phyloP scores from a whole-genome alignment of 176 grass and related monocot species.

The Pharus latifolius region DNA sequence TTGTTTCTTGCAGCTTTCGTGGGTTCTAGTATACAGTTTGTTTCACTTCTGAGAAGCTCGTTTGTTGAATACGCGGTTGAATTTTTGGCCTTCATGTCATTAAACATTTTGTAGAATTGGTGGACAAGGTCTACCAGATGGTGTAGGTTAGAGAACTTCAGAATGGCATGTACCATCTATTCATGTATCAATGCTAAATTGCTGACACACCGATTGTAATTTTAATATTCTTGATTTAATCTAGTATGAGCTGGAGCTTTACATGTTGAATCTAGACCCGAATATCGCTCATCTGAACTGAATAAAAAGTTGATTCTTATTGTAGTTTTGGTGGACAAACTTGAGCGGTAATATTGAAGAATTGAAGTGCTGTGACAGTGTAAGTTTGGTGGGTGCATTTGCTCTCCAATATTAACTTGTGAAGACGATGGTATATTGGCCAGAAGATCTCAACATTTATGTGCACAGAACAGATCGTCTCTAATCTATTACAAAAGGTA shows the following conservation, averaged over 20 bases:
- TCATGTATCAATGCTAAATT: neutral
- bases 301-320: neutral
- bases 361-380: no score
- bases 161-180: neutral
- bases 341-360: neutral
- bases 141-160: neutral
- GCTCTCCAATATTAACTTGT: no score
- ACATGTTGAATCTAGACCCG: neutral
- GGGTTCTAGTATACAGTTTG: neutral
- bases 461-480: no score
- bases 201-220: neutral
- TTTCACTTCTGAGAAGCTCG: neutral
- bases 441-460: no score
- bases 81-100: neutral
- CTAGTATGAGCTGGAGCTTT: neutral
- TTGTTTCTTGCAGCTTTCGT: no score
- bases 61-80: neutral
- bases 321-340: neutral
- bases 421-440: no score
- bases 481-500: no score
- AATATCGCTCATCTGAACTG: neutral
- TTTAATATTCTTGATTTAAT: neutral
- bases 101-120: neutral
- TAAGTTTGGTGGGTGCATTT: no score
- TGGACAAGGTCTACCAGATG: neutral